A percentile compares a stretch with the other conserved stretches of the same genome.
phyloP scores from a whole-genome alignment of 2,329 filamentous ascomycete species.

The Ascochyta koolunga region DNA sequence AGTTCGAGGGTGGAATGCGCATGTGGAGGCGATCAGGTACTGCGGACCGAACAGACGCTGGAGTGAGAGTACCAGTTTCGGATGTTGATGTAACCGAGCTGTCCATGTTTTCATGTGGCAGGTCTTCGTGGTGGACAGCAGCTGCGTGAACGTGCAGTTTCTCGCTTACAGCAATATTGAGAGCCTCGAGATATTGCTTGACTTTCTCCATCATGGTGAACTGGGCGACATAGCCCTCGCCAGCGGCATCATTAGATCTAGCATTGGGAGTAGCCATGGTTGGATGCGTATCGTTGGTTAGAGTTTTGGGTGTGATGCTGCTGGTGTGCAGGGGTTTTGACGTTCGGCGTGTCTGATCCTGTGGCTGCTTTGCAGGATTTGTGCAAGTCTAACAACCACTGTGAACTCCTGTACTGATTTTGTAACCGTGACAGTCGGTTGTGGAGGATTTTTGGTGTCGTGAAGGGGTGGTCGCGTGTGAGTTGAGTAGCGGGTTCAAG shows the following conservation, averaged over 20 bases:
- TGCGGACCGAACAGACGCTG: conserved; percentile 26
- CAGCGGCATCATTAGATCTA: conserved; percentile 3
- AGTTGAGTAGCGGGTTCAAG: conserved; percentile 4
- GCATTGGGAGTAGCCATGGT: conserved; percentile 22
- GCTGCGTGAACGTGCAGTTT: conserved; percentile 37
- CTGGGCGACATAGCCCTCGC: conserved; percentile 11
- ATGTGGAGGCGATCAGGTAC: conserved; percentile 44
- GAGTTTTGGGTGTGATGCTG: background rate
- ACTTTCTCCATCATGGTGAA: conserved; percentile 27
- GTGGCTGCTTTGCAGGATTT: background rate
- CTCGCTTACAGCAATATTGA: conserved; percentile 31
- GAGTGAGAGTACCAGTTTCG: conserved; percentile 29
- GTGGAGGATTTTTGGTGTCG: background rate
- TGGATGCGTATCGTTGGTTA: background rate
- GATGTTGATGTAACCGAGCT: conserved; percentile 9
- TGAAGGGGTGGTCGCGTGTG: conserved; percentile 2
- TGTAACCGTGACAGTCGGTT: background rate
- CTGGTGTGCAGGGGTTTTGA: background rate
- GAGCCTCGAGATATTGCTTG: conserved; percentile 26
- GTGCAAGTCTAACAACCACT: background rate
- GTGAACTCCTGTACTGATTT: background rate
- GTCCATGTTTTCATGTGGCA: conserved; percentile 26
- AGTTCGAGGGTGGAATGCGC: conserved; percentile 69
- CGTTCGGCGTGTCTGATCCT: background rate
- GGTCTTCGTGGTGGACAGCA: conserved; percentile 41